A percentile compares a stretch with the other conserved stretches of the same genome.
phyloP scores from a whole-genome alignment of 768 basidiomycete genomes.

The Suillus lakei region DNA sequence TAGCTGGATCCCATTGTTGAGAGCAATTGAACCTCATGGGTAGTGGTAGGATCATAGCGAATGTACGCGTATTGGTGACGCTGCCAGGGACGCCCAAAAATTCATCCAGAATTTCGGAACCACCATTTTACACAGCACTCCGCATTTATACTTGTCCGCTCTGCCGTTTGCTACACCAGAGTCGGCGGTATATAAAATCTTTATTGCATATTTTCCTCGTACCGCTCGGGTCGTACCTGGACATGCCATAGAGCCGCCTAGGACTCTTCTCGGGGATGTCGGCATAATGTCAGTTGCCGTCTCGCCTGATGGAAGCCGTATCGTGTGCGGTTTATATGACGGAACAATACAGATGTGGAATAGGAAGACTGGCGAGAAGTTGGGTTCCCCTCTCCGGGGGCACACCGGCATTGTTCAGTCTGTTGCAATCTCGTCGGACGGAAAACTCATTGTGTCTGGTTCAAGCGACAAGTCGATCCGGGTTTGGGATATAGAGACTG shows the following conservation, averaged over 20 bases:
- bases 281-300: neutral
- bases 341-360: neutral
- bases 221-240: neutral
- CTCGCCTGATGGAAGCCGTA: neutral
- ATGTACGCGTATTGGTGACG: neutral
- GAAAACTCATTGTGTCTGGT: slow-evolving; percentile 12
- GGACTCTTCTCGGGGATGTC: neutral
- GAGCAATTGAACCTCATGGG: neutral
- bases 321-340: neutral
- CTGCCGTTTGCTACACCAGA: slow-evolving; percentile 25
- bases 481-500: slow-evolving; percentile 6
- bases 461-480: slow-evolving; percentile 12
- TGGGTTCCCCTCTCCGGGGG: neutral
- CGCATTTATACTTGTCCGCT: slow-evolving; percentile 31
- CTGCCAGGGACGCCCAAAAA: slow-evolving; percentile 11
- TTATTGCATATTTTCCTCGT: neutral
- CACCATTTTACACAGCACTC: slow-evolving; percentile 21
- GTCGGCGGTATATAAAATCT: slow-evolving; percentile 18
- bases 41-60: neutral
- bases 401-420: neutral
- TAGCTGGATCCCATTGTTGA: neutral
- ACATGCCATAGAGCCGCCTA: neutral
- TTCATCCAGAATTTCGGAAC: slow-evolving; percentile 18
- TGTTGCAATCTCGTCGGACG: neutral
- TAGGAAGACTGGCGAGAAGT: neutral